Percentiles rank a stretch among this genome's conserved stretches.
These are phyloP conservation scores for Diaporthe destruens DNA, from an alignment of 2,329 filamentous ascomycete genomes.

Conservation along the genomic window DNA sequence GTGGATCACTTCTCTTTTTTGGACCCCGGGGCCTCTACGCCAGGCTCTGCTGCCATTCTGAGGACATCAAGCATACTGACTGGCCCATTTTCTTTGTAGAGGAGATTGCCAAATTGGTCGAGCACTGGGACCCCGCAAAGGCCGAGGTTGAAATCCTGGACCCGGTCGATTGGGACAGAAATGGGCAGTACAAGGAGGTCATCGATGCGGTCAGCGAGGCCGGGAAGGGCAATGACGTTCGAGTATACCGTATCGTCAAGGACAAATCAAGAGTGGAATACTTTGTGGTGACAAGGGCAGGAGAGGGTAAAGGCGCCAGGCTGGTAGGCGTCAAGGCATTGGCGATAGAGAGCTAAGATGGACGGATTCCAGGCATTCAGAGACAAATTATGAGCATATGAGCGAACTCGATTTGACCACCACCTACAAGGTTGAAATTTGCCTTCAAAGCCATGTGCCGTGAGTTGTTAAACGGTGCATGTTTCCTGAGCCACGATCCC, in stretches of 20 bases:
- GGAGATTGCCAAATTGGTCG: slow-evolving; percentile 77
- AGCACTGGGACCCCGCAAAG: slow-evolving; percentile 64
- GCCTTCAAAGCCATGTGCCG: no score
- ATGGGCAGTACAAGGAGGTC: slow-evolving; percentile 76
- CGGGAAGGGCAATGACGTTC: slow-evolving; percentile 74
- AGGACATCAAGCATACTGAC: slow-evolving; percentile 8
- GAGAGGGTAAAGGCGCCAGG: slow-evolving; percentile 66
- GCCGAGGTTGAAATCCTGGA: slow-evolving; percentile 75
- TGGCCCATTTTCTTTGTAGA: slow-evolving; percentile 57
- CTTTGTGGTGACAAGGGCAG: slow-evolving; percentile 78
- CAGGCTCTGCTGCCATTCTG: neutral
- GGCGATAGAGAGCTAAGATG: slow-evolving; percentile 75
- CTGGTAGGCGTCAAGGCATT: slow-evolving; percentile 84
- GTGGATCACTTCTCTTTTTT: slow-evolving; percentile 51
- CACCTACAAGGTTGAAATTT: neutral
- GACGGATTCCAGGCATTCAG: neutral
- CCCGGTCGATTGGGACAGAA: slow-evolving; percentile 78
- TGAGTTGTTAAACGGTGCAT: neutral
- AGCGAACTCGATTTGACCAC: neutral
- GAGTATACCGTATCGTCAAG: slow-evolving; percentile 78
- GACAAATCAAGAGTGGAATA: slow-evolving; percentile 79
- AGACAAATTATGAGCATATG: slow-evolving; percentile 2
- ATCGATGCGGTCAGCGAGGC: slow-evolving; percentile 77
- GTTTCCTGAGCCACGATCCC: neutral
- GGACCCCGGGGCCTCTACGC: neutral